These are phyloP conservation scores for Septoria linicola DNA, from an alignment of 2,329 filamentous ascomycete genomes.

Conservation along the genomic window DNA sequence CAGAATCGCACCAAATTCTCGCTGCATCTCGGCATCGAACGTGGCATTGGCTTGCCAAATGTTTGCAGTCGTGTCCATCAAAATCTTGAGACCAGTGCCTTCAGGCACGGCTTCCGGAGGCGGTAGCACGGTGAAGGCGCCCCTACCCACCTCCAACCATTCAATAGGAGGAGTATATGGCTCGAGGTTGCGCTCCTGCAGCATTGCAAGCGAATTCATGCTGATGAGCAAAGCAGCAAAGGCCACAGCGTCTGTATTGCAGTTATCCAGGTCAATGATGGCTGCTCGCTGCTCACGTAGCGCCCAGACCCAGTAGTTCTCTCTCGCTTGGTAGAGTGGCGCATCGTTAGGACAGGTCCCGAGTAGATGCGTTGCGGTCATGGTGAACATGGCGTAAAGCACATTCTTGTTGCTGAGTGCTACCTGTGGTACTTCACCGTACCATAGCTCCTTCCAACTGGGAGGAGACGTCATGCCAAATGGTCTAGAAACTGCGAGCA, in stretches of 20 bases:
- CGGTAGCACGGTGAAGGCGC: constrained; percentile 32
- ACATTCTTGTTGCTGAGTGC: constrained; percentile 29
- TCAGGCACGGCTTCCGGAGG: constrained; percentile 26
- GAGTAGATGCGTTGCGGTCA: constrained; percentile 29
- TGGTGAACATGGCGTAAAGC: constrained; percentile 28
- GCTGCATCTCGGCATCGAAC: constrained; percentile 25
- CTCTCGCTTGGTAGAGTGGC: constrained; percentile 24
- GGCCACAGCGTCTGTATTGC: constrained; percentile 34
- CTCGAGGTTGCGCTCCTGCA: constrained; percentile 32
- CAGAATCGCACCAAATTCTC: constrained; percentile 28
- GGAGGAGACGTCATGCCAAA: constrained; percentile 30
- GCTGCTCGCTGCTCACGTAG: constrained; percentile 34
- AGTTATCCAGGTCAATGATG: constrained; percentile 28
- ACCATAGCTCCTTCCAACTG: constrained; percentile 30
- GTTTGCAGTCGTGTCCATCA: constrained; percentile 28
- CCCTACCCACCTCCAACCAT: constrained; percentile 36
- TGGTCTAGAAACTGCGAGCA: constrained; percentile 26
- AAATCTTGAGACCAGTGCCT: constrained; percentile 27
- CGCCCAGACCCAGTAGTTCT: constrained; percentile 31
- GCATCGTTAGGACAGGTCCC: constrained; percentile 22
- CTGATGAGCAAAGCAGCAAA: constrained; percentile 33
- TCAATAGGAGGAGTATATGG: constrained; percentile 36
- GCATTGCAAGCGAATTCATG: constrained; percentile 33
- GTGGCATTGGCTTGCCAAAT: constrained; percentile 26
- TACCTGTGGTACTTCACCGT: constrained; percentile 28